Percentiles rank a stretch among this genome's conserved stretches.
phyloP scores from a whole-genome alignment of 768 basidiomycete species.

The Lactifluus volemus region DNA sequence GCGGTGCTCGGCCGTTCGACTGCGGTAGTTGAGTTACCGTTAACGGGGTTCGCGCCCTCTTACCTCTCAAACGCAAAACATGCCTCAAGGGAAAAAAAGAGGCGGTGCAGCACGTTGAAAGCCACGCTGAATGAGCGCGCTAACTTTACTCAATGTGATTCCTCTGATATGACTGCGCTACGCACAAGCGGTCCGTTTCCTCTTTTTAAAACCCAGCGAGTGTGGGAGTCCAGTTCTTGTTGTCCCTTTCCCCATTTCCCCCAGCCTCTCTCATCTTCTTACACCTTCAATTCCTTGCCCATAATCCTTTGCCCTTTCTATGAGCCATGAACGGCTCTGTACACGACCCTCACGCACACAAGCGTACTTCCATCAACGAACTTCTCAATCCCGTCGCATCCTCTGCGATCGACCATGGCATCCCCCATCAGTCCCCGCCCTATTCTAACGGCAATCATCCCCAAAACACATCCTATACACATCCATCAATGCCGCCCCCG shows the following conservation, averaged over 20 bases:
- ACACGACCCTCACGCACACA: constrained; percentile 34
- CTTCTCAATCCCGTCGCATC: constrained; percentile 42
- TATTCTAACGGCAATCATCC: constrained; percentile 10
- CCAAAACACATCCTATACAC: constrained; percentile 16
- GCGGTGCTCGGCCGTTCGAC: background rate
- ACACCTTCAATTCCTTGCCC: background rate
- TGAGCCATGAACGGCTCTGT: constrained; percentile 32
- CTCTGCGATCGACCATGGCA: constrained; percentile 24
- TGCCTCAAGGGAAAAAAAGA: background rate
- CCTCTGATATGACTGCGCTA: background rate
- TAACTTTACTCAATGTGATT: background rate
- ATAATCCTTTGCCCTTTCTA: background rate
- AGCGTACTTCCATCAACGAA: constrained; percentile 43
- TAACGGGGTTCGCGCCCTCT: background rate
- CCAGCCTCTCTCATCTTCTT: background rate
- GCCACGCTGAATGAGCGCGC: constrained; percentile 14
- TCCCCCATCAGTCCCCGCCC: constrained; percentile 19
- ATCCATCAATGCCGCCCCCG: constrained; percentile 16
- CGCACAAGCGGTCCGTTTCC: background rate
- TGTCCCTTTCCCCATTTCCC: too few relatives aligned
- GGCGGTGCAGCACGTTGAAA: constrained; percentile 13
- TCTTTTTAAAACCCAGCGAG: constrained; percentile 12
- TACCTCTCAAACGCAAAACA: background rate
- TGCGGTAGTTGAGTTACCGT: background rate
- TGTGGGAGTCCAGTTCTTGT: background rate